Conservation (phyloP, 306 rosid genomes). For the Amphicarpaea edgeworthii region DNA sequence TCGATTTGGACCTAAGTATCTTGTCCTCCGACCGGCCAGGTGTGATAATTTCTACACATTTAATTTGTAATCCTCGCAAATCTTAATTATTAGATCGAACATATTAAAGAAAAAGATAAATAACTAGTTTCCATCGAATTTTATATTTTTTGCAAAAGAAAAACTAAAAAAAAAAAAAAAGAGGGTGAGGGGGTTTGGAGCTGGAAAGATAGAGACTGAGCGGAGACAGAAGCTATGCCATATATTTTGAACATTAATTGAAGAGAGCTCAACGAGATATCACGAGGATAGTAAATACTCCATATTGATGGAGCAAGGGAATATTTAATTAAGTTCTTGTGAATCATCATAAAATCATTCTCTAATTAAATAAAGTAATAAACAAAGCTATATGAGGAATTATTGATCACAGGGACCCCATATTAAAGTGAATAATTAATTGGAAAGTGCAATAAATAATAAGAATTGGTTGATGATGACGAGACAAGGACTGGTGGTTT, state of each 20-base stretch:
- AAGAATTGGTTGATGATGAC: constrained; percentile 40
- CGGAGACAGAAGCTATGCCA: background rate
- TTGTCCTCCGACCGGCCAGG: background rate
- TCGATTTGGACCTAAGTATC: constrained; percentile 13
- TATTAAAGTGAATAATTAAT: constrained; percentile 27
- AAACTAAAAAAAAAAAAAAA: background rate
- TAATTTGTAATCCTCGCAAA: background rate
- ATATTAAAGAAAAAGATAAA: background rate
- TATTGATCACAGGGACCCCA: constrained; percentile 43
- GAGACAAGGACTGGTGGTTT: constrained; percentile 47
- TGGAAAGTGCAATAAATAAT: constrained; percentile 29
- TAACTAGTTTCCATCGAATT: background rate
- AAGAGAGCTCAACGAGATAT: constrained; percentile 39
- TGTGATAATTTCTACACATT: background rate
- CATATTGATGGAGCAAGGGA: constrained; percentile 37
- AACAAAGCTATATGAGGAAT: constrained; percentile 37
- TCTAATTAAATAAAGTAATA: constrained; percentile 44
- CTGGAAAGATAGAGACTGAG: background rate
- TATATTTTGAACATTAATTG: constrained; percentile 29
- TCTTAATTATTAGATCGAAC: background rate
- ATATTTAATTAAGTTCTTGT: constrained; percentile 24
- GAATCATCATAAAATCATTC: constrained; percentile 41
- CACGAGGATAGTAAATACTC: constrained; percentile 53
- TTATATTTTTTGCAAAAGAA: background rate
- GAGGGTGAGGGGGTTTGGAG: background rate